Base-by-base conservation (phyloP, 2,329 filamentous ascomycete species). In the Exophiala spinifera region DNA sequence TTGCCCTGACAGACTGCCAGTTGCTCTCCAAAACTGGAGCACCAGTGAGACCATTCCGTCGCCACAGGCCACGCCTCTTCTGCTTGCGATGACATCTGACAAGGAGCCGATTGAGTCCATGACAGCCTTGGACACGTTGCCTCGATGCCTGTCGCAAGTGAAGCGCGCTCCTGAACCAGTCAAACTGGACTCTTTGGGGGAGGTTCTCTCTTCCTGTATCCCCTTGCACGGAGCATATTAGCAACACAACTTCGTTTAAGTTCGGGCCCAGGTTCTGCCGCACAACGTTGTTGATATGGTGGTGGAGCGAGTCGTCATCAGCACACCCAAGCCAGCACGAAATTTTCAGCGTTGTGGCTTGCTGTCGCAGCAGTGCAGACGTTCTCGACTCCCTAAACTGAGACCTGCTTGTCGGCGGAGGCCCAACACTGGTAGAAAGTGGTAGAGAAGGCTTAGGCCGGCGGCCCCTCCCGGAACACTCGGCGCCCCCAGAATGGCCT, bases 1-100 rank as follows among this genome's bases (percentile, higher is more conserved):
- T 50, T 33, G 48, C 42, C 42, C 42, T 25, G 48, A 34, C 37
- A 50, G 17, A 20, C 42, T 25, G 48, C 21, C 37, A 50, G 17
- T 44, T 33, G 48, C 25, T 17, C 23, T n/a, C 3, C 6, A n/a
- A 39, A 15, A 17, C 17, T 31, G 8, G 28, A 10, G 28, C 28
- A 31, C 42, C 17, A 13, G 7, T 28, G 20, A 44, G 11, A 25
- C 42, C 20, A 44, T 19, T 39, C 36, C 11, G 14, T n/a, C 36
- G 36, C 36, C 36, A 39, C 36, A 39, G 6, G 36, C 28, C 28
- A 15, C 14, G 36, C 10, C 36, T 39, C 36, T 19, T 11, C 13
- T 19, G 14, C 36, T 15, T n/a, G 36, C 17, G 28, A 39, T 39
- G 36, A 39, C 36, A 39, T 19, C 36, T 39, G 36, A 31, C 28